These are phyloP conservation scores for Brettanomyces custersianus DNA, from an alignment of 805 yeast genomes.

Conservation along the genomic window DNA sequence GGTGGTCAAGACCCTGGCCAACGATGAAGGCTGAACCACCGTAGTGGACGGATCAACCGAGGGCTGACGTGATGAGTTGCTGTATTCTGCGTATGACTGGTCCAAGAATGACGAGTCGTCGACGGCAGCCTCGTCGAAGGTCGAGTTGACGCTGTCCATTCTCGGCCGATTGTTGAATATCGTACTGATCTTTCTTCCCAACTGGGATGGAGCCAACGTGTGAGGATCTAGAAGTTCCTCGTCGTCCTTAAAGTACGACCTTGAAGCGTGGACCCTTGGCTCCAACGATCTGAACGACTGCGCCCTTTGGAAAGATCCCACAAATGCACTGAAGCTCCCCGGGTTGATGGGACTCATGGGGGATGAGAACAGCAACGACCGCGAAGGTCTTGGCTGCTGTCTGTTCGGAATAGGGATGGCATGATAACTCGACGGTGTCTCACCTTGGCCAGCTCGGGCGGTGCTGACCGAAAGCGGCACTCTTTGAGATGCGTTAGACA, in stretches of 20 bases:
- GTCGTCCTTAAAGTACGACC: constrained; percentile 56
- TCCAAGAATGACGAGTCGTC: constrained; percentile 35
- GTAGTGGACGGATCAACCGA: constrained; percentile 6
- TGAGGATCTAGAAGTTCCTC: constrained; percentile 66
- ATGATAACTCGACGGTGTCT: constrained; percentile 9
- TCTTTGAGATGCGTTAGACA: no score
- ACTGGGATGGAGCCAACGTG: constrained; percentile 53
- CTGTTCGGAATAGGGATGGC: constrained; percentile 20
- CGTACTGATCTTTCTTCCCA: constrained; percentile 57
- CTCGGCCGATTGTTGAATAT: constrained; percentile 23
- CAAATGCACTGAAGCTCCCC: constrained; percentile 63
- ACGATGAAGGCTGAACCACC: constrained; percentile 1
- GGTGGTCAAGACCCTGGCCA: constrained; percentile 15
- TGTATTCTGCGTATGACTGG: constrained; percentile 19
- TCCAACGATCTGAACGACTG: constrained; percentile 55
- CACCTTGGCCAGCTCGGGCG: not conserved
- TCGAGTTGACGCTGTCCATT: constrained; percentile 8
- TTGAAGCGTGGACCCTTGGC: constrained; percentile 44
- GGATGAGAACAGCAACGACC: constrained; percentile 4
- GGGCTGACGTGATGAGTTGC: constrained; percentile 10
- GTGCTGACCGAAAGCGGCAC: no score
- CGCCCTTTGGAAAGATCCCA: constrained; percentile 71
- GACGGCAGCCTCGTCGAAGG: constrained; percentile 29
- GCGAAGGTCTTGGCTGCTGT: constrained; percentile 2
- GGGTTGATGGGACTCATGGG: constrained; percentile 5